phyloP scores from a whole-genome alignment of 192 early-diverging fungal species.

The Podila minutissima region DNA sequence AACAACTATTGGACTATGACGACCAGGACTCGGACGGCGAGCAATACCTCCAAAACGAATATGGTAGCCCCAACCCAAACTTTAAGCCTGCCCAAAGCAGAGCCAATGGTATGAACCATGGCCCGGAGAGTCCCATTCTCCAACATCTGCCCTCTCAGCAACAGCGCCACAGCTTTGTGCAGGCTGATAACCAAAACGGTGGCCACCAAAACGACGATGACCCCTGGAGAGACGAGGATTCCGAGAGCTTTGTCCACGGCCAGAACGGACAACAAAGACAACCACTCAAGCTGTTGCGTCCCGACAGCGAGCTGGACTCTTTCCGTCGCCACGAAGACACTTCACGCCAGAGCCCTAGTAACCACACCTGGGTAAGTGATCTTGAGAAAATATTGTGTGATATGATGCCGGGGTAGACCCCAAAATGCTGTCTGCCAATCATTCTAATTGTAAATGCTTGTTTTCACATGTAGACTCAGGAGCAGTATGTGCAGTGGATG shows the following conservation, averaged over 20 bases:
- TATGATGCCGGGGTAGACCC: neutral
- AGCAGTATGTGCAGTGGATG: slow-evolving; percentile 56
- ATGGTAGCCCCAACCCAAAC: slow-evolving; percentile 10
- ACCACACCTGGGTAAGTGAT: neutral
- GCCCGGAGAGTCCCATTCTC: slow-evolving; percentile 17
- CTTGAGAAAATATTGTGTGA: neutral
- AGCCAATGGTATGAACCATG: slow-evolving; percentile 7
- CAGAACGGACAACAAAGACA: slow-evolving; percentile 5
- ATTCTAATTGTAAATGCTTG: neutral
- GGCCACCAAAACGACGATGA: slow-evolving; percentile 10
- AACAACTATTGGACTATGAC: slow-evolving; percentile 23
- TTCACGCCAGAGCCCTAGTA: neutral
- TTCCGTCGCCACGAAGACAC: slow-evolving; percentile 15
- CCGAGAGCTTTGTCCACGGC: slow-evolving; percentile 5
- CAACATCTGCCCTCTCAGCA: slow-evolving; percentile 4
- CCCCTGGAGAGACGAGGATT: slow-evolving; percentile 26
- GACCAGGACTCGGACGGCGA: slow-evolving; percentile 26
- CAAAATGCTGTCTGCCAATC: no score
- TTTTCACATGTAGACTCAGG: slow-evolving; percentile 20
- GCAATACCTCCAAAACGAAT: slow-evolving; percentile 20
- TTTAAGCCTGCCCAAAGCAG: slow-evolving; percentile 15
- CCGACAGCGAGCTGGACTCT: slow-evolving; percentile 18
- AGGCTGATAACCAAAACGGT: slow-evolving; percentile 2
- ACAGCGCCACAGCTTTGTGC: slow-evolving; percentile 14
- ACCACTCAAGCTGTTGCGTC: slow-evolving; percentile 4